phyloP scores from a whole-genome alignment of 371 early-diverging fungal genomes.

The Actinomortierella ambigua region DNA sequence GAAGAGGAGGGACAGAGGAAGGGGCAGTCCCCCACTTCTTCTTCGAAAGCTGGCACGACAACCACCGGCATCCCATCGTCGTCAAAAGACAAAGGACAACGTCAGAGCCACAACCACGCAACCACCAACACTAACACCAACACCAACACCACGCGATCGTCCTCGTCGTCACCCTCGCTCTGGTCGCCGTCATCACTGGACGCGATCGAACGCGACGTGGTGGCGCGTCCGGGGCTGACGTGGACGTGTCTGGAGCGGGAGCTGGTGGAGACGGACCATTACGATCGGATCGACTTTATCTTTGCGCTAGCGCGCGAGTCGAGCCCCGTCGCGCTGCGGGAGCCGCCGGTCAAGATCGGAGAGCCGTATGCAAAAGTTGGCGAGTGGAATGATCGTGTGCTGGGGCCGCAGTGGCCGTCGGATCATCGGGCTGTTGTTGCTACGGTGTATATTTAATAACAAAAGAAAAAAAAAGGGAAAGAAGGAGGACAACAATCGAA shows the following conservation, averaged over 20 bases:
- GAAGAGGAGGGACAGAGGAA: neutral
- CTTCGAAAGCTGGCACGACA: too few relatives aligned
- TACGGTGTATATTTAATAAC: constrained; percentile 14
- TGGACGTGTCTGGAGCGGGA: constrained; percentile 23
- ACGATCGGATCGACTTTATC: constrained; percentile 47
- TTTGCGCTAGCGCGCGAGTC: constrained; percentile 35
- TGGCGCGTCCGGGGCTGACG: constrained; percentile 30
- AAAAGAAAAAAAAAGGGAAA: neutral
- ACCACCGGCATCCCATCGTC: too few relatives aligned
- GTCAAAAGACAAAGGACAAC: too few relatives aligned
- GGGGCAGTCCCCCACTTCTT: too few relatives aligned
- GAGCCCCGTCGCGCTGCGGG: constrained; percentile 40
- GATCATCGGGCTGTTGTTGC: constrained; percentile 48
- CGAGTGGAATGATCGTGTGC: constrained; percentile 35
- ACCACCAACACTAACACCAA: constrained; percentile 2
- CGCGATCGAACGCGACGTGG: constrained; percentile 10
- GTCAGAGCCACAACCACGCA: neutral
- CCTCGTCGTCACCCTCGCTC: too few relatives aligned
- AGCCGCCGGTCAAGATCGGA: constrained; percentile 27
- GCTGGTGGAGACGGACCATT: constrained; percentile 26
- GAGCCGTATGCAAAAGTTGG: constrained; percentile 21
- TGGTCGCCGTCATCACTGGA: too few relatives aligned
- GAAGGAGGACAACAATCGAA: neutral
- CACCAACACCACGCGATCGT: neutral
- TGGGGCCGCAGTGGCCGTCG: constrained; percentile 43